phyloP scores from a whole-genome alignment of 306 rosid genomes.

The Trichosanthes truncata region DNA sequence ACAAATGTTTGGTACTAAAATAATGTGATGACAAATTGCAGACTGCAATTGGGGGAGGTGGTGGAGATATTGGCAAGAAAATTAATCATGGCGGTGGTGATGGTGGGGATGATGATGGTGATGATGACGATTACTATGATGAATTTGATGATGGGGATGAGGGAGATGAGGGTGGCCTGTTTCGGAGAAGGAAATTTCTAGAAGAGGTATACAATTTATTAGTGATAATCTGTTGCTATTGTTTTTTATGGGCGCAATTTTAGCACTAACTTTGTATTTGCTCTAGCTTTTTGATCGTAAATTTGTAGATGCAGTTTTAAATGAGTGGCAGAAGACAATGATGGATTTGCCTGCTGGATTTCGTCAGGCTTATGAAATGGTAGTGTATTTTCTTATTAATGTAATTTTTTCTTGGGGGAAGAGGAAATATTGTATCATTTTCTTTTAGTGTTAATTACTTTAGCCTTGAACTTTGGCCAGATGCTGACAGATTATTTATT shows the following conservation, averaged over 20 bases:
- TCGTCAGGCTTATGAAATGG: conserved; percentile 99
- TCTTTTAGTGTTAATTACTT: background rate
- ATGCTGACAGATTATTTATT: conserved; percentile 24
- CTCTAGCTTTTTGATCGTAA: conserved; percentile 86
- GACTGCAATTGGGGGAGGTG: conserved; percentile 89
- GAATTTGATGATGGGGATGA: conserved; percentile 96
- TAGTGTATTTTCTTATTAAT: conserved; percentile 13
- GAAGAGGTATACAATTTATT: conserved; percentile 61
- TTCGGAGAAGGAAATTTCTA: conserved; percentile 69
- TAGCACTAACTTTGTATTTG: conserved; percentile 18
- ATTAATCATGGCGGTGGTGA: conserved; percentile 91
- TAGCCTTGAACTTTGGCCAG: conserved; percentile 5
- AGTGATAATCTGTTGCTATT: background rate
- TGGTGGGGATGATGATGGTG: conserved; percentile 90
- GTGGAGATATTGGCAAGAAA: conserved; percentile 86
- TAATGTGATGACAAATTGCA: conserved; percentile 21
- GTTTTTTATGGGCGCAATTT: background rate
- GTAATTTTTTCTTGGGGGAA: conserved; percentile 13
- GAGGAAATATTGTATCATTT: background rate
- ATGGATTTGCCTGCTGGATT: conserved; percentile 98
- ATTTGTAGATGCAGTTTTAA: conserved; percentile 86
- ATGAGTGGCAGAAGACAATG: conserved; percentile 90
- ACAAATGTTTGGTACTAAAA: background rate
- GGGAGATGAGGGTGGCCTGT: conserved; percentile 95
- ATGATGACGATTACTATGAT: conserved; percentile 94